Evolutionary conservation across 805 yeast species (phyloP), one percentile per base, ranked within the genome.

Genomic region (Ogataea saltuana): DNA sequence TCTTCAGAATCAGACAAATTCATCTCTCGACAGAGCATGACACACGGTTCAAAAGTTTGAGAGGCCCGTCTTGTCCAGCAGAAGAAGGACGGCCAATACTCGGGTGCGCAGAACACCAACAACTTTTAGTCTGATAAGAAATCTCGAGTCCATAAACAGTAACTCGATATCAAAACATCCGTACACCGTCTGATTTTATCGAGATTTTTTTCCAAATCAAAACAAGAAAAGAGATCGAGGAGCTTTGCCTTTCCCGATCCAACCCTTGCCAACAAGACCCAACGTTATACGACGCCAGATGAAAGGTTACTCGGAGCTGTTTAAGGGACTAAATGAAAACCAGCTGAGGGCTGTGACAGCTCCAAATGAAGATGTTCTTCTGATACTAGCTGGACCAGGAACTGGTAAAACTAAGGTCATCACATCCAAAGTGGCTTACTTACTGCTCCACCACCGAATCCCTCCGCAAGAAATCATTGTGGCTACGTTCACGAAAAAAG

Each of bases 401-500:
- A 77, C 83, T 0, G 84, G 84, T 4, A 91, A 91, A 62, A 91
- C 99, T 2, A 82, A 81, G 59, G 91, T 93, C 1, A 63, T 91
- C 21, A 81, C 88, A 0, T 74, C 88, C 1, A 69, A 97, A 33
- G 93, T 90, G 8, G 90, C 90, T 0, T 76, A 81, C 54, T 66
- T 90, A 21, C 52, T 90, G 6, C 46, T 76, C 3, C 61, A 73
- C 7, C 70, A 75, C 26, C 63, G 71, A 1, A 61, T 86, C 0
- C 67, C 70, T 1, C 90, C 97, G 0, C 68, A 71, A 25, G 66
- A 75, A 35, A 74, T 93, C 15, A 75, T 91, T 1, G 93, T 90
- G 16, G 88, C 97, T 5, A 90, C 98, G 0, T 91, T 91, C 67
- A 91, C 98, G 10, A 86, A 87, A 54, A 87, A 85, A 55, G 98